These are phyloP conservation scores for Trichoderma breve DNA, from an alignment of 2,329 filamentous ascomycete species.

Conservation along the genomic window DNA sequence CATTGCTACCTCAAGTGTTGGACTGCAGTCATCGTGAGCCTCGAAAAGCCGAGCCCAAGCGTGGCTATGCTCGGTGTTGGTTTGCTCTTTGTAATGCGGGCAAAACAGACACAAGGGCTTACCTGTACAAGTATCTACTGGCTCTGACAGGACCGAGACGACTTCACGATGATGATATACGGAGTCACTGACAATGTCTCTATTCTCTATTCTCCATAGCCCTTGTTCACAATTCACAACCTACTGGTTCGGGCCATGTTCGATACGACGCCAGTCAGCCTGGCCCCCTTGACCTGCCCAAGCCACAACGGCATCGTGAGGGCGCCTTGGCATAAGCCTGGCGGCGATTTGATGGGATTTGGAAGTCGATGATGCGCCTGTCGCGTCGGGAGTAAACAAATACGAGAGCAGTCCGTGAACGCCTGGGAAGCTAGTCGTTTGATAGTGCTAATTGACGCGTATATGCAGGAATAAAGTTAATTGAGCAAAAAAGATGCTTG, in stretches of 20 bases:
- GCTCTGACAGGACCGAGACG: not conserved
- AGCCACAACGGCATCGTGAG: conserved; percentile 11
- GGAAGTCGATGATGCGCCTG: not conserved
- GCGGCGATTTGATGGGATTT: not conserved
- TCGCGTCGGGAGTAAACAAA: not conserved
- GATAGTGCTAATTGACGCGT: conserved; percentile 4
- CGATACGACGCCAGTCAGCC: conserved; percentile 6
- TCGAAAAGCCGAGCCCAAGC: not conserved
- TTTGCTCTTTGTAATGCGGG: not conserved
- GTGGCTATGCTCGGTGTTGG: conserved; percentile 10
- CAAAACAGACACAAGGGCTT: not conserved
- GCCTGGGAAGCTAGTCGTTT: not conserved
- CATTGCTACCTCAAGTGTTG: not conserved
- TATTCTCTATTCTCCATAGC: not conserved
- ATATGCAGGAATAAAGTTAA: conserved; percentile 12
- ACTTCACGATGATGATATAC: not conserved
- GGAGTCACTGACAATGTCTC: not conserved
- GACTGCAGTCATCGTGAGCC: not conserved
- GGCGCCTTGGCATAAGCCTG: conserved; percentile 13
- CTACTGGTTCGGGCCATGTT: not conserved
- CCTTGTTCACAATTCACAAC: not conserved
- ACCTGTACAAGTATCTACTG: not conserved
- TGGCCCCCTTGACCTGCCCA: not conserved
- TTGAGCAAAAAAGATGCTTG: not conserved
- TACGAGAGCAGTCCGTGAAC: not conserved